These are phyloP conservation scores for Nitzschia sp. DNA, from an alignment of 108 stramenopile species.

Conservation along the genomic window DNA sequence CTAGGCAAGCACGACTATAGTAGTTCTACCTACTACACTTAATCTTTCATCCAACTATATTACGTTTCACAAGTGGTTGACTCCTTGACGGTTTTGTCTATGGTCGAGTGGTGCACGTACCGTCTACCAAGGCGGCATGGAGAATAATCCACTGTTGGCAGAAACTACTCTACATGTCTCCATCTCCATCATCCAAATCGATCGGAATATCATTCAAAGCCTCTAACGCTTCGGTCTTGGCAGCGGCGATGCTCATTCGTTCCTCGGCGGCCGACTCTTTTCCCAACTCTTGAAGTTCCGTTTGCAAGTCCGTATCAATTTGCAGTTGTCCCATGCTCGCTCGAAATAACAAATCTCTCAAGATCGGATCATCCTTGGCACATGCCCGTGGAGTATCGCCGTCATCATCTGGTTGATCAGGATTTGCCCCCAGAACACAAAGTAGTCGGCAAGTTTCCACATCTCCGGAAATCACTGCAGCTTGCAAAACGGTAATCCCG, in stretches of 20 bases:
- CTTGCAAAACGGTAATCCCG: constrained; percentile 77
- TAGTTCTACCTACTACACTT: too few species aligned
- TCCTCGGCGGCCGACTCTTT: background rate
- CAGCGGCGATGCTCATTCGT: background rate
- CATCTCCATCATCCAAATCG: constrained; percentile 5
- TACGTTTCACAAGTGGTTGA: too few species aligned
- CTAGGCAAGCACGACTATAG: too few species aligned
- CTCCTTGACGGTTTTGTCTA: too few species aligned
- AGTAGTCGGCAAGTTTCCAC: constrained; percentile 56
- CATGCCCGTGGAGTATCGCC: constrained; percentile 76
- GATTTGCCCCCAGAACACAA: constrained; percentile 70
- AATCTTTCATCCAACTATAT: too few species aligned
- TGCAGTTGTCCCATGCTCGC: constrained; percentile 15
- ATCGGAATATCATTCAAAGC: background rate
- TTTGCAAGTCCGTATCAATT: constrained; percentile 9
- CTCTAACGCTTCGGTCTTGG: background rate
- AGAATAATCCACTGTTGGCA: too few species aligned
- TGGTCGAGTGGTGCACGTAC: too few species aligned
- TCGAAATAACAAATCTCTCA: constrained; percentile 13
- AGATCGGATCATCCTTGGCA: constrained; percentile 55
- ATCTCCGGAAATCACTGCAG: constrained; percentile 77
- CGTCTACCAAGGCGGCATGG: too few species aligned
- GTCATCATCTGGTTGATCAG: constrained; percentile 77
- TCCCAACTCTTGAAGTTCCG: background rate
- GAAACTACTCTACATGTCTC: constrained; percentile 10